Evolutionary conservation across 345 rosid genomes (phyloP), one percentile per base, ranked within the genome.

Genomic region (Murraya koenigii): DNA sequence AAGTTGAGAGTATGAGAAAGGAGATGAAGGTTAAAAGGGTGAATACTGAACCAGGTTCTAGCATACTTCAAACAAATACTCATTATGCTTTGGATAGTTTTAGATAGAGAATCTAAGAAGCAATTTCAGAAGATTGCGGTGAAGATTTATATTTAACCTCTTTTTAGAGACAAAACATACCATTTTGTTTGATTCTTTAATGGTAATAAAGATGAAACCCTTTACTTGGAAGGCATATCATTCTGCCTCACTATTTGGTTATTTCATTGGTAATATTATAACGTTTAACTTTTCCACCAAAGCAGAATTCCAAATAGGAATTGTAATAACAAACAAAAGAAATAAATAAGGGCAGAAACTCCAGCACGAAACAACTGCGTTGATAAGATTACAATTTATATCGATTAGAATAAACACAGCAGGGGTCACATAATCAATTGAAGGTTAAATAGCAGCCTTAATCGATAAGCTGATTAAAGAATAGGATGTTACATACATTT

Each of bases 1-100:
- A 88, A 26, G 91, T 84, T 49, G 92, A 86, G 83, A 86, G 67
- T 67, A 71, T 83, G 39, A 82, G 92, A 77, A 77, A 44, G 62
- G 74, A 76, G 70, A 80, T 85, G 88, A 84, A 85, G 78, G 72
- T 41, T 4, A 80, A 65, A 78, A 64, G 77, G 32, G 69, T 80
- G 41, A 77, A 77, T 74, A 81, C 54, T 47, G 78, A 73, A 23
- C 79, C 83, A 20, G 86, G 83, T 28, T 17, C 77, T 61, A 71
- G 75, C 60, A 67, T 23, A 26, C 58, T 83, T 54, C 78, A 66
- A 38, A 44, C 65, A 41, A 66, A 52, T 28, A 58, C 36, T 65
- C 30, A 47, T 75, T 39, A n/a, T 32, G 23, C 56, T 54, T 38
- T 28, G 54, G 66, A 44, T 2, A 20, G 56, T 8, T 66, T 66